These are phyloP conservation scores for Camillea tinctor DNA, from an alignment of 2,329 filamentous ascomycete species.

Conservation along the genomic window DNA sequence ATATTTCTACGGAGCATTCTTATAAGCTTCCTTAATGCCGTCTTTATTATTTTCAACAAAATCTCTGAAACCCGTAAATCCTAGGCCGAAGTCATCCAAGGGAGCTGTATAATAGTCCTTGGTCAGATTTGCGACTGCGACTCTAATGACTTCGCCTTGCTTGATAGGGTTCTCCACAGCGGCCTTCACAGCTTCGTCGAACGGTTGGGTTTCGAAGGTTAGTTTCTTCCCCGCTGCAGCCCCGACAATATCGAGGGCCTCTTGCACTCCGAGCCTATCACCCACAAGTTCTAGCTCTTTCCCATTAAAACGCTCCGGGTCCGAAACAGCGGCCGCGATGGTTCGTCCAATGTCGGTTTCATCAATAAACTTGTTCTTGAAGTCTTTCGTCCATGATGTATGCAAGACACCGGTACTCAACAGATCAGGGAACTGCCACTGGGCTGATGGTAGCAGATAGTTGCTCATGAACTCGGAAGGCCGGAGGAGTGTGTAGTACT, in stretches of 20 bases:
- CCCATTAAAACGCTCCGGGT: constrained; percentile 7
- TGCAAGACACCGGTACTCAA: constrained; percentile 5
- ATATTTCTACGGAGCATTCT: constrained; percentile 4
- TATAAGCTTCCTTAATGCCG: constrained; percentile 13
- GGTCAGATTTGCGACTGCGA: not conserved
- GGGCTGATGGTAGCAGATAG: constrained; percentile 4
- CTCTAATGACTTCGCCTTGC: constrained; percentile 7
- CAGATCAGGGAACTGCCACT: constrained; percentile 7
- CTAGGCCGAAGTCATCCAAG: constrained; percentile 9
- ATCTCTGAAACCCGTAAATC: constrained; percentile 12
- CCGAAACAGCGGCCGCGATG: constrained; percentile 9
- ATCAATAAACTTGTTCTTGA: constrained; percentile 6
- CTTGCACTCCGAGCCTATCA: constrained; percentile 3
- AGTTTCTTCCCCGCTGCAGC: constrained; percentile 13
- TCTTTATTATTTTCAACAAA: constrained; percentile 7
- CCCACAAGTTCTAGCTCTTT: constrained; percentile 7
- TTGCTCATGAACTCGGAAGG: constrained; percentile 20
- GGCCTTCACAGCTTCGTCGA: constrained; percentile 7
- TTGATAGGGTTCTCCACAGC: constrained; percentile 3
- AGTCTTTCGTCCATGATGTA: constrained; percentile 3
- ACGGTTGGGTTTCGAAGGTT: constrained; percentile 3
- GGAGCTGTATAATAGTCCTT: not conserved
- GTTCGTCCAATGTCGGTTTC: constrained; percentile 13
- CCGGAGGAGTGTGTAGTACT: constrained; percentile 18
- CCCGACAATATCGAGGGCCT: constrained; percentile 6